A percentile compares a stretch with the other conserved stretches of the same genome.
Conservation (phyloP, 2,329 filamentous ascomycete species). For the Juglanconis sp. region DNA sequence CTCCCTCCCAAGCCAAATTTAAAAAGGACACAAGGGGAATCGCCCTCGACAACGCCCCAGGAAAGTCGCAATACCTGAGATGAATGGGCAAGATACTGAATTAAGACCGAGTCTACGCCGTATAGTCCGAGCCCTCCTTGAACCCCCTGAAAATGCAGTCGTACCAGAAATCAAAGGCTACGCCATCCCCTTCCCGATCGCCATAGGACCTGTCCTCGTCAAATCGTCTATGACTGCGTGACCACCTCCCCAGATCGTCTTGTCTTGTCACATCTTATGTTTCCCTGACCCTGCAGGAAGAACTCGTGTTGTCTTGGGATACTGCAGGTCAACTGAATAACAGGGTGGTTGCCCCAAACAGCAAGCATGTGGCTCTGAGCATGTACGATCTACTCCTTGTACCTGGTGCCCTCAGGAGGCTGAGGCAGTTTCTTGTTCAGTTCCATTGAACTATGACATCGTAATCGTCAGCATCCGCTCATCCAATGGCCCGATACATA, state of each 20-base stretch:
- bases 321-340: neutral
- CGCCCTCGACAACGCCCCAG: no score
- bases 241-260: neutral
- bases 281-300: no score
- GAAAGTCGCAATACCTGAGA: neutral
- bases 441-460: slow-evolving; percentile 77
- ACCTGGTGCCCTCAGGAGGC: slow-evolving; percentile 75
- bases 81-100: slow-evolving; percentile 4
- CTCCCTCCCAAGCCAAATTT: no score
- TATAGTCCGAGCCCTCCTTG: slow-evolving; percentile 4
- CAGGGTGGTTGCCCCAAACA: neutral
- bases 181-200: neutral
- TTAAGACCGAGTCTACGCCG: slow-evolving; percentile 15
- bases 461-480: slow-evolving; percentile 21
- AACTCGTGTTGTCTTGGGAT: neutral
- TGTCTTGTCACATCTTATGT: neutral
- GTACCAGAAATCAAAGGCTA: slow-evolving; percentile 5
- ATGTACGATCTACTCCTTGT: slow-evolving; percentile 24
- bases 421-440: slow-evolving; percentile 95
- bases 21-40: no score
- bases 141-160: slow-evolving; percentile 16
- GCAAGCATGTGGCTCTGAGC: neutral
- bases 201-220: slow-evolving; percentile 3
- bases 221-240: neutral
- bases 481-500: no score